Evolutionary conservation across 108 stramenopile genomes (phyloP).

Genomic region (Nitzschia putrida): DNA sequence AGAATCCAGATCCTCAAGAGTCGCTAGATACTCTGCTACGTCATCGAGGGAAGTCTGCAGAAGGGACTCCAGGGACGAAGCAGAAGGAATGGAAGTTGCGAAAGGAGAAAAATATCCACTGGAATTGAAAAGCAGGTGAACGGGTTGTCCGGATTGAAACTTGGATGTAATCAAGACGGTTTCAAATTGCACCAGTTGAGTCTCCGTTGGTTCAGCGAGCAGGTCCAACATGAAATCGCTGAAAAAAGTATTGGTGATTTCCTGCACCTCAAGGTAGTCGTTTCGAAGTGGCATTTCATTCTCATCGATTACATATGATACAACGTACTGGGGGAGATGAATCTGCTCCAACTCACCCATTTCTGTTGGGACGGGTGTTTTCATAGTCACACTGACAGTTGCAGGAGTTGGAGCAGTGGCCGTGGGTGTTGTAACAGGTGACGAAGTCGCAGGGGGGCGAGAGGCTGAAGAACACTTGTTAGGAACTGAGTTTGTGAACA

Average conservation of each 20-base stretch:
- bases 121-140: conserved; percentile 21
- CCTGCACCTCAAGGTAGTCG: conserved; percentile 23
- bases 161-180: conserved; percentile 23
- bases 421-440: conserved; percentile 3
- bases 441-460: conserved; percentile 25
- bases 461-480: conserved; percentile 12
- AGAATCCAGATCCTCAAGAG: conserved; percentile 6
- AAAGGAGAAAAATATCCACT: conserved; percentile 21
- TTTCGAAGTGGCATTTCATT: conserved; percentile 12
- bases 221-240: conserved; percentile 14
- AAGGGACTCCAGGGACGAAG: conserved; percentile 11
- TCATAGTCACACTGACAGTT: background rate
- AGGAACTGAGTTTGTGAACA: too few species aligned
- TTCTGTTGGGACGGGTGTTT: conserved; percentile 4
- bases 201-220: conserved; percentile 15
- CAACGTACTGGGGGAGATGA: conserved; percentile 6
- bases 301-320: conserved; percentile 19
- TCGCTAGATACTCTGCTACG: conserved; percentile 10
- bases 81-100: conserved; percentile 14
- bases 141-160: conserved; percentile 28
- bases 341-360: conserved; percentile 1
- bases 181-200: conserved; percentile 15
- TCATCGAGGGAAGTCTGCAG: conserved; percentile 9
- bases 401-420: background rate
- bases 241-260: conserved; percentile 18